These are phyloP conservation scores for Penicillium sp. DNA, from an alignment of 2,329 filamentous ascomycete genomes.

Conservation along the genomic window DNA sequence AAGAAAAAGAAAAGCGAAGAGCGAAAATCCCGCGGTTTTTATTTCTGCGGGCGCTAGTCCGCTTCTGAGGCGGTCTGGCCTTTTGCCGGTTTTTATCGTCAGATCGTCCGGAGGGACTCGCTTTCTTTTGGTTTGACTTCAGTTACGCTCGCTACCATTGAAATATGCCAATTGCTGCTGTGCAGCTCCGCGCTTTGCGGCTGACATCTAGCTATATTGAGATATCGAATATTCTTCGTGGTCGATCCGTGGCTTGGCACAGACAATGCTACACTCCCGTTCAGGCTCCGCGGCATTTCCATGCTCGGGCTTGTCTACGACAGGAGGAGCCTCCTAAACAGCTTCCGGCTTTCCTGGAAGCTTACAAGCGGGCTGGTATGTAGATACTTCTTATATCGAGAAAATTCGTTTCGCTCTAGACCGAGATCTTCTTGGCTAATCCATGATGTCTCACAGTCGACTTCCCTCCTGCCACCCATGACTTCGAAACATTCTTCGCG, in stretches of 20 bases:
- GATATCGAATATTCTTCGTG: conserved; percentile 39
- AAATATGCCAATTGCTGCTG: conserved; percentile 9
- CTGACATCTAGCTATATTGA: conserved; percentile 14
- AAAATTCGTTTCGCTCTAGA: no score
- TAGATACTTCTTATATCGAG: background rate
- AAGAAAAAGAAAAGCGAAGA: conserved; percentile 52
- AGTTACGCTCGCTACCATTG: background rate
- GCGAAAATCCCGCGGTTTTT: conserved; percentile 23
- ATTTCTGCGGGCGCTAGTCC: conserved; percentile 29
- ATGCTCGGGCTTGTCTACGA: conserved; percentile 21
- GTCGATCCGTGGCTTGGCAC: conserved; percentile 12
- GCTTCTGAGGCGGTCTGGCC: conserved; percentile 20
- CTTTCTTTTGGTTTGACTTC: background rate
- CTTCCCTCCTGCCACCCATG: conserved; percentile 48
- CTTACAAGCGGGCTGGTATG: conserved; percentile 49
- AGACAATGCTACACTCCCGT: conserved; percentile 7
- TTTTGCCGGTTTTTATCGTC: conserved; percentile 11
- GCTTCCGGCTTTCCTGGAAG: conserved; percentile 35
- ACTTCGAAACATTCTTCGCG: conserved; percentile 37
- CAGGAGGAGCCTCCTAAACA: conserved; percentile 20
- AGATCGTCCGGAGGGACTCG: background rate
- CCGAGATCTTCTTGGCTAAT: conserved; percentile 5
- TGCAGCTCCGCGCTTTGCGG: conserved; percentile 4
- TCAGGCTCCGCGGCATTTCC: conserved; percentile 21
- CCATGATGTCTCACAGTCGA: conserved; percentile 38